These are phyloP conservation scores for Chloroidium sp. DNA, from an alignment of 163 green algal species.

Conservation along the genomic window DNA sequence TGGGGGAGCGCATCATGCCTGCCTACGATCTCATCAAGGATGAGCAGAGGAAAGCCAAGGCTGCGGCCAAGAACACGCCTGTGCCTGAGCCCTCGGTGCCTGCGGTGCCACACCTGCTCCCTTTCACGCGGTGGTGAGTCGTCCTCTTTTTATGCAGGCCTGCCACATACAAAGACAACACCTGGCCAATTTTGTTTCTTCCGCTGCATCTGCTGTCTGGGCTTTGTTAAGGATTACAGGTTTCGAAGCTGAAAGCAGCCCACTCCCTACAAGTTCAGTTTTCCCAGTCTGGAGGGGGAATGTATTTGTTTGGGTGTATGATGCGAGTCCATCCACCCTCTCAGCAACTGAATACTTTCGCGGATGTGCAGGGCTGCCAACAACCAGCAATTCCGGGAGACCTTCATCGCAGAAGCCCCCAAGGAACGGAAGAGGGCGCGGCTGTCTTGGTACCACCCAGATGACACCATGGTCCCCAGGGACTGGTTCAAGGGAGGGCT, in stretches of 20 bases:
- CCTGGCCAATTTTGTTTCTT: not conserved
- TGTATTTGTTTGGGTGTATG: too few species aligned
- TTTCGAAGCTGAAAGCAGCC: too few species aligned
- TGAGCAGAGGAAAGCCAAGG: conserved; percentile 12
- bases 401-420: conserved; percentile 29
- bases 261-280: too few species aligned
- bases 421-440: conserved; percentile 29
- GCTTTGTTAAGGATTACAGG: too few species aligned
- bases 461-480: conserved; percentile 55
- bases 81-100: conserved; percentile 13
- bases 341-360: not conserved
- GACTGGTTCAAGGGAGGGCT: conserved; percentile 41
- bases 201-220: too few species aligned
- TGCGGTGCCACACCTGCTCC: conserved; percentile 32
- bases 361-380: conserved; percentile 21
- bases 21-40: conserved; percentile 21
- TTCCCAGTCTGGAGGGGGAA: too few species aligned
- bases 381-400: conserved; percentile 29
- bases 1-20: conserved; percentile 33
- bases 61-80: not conserved
- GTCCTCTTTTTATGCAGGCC: not conserved
- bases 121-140: conserved; percentile 36
- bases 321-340: not conserved
- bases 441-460: conserved; percentile 51
- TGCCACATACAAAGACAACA: not conserved